Conservation (phyloP, 768 basidiomycete genomes). For the Trametes cingulata region DNA sequence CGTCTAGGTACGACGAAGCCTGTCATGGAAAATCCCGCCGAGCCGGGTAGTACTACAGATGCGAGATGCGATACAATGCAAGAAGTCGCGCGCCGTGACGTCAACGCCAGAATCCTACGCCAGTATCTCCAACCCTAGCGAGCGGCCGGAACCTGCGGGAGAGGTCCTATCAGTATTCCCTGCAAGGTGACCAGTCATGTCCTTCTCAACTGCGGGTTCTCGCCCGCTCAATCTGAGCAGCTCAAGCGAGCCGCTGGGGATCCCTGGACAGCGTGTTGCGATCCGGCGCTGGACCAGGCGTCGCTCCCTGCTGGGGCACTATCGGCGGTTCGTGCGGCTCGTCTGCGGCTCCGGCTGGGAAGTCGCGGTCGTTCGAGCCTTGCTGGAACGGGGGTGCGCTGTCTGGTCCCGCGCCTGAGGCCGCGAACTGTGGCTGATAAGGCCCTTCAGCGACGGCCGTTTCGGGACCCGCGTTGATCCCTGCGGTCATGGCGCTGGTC, state of each 20-base stretch:
- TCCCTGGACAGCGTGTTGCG: constrained; percentile 1
- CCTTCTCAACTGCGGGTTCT: not conserved
- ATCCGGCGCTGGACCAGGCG: constrained; percentile 10
- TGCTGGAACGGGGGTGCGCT: not conserved
- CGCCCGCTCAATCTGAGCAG: not conserved
- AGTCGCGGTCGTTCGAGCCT: constrained; percentile 9
- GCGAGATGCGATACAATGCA: not conserved
- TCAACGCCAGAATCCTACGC: too few species aligned
- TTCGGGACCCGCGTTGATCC: constrained; percentile 10
- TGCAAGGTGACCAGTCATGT: too few species aligned
- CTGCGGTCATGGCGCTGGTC: not conserved
- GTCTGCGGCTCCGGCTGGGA: not conserved
- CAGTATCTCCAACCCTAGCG: too few species aligned
- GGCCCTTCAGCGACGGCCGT: not conserved
- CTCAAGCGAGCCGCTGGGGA: constrained; percentile 4
- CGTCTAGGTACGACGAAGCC: not conserved
- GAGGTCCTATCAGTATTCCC: too few species aligned
- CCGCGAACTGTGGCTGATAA: constrained; percentile 3
- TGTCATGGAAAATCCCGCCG: not conserved
- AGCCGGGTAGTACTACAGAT: not conserved
- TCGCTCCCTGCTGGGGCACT: not conserved
- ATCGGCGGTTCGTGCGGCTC: not conserved
- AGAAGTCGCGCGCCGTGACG: not conserved
- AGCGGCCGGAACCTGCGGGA: too few species aligned
- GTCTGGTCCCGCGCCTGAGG: not conserved